Evolutionary conservation across 2,329 filamentous ascomycete genomes (phyloP).

Genomic region (Aspergillus melleus): DNA sequence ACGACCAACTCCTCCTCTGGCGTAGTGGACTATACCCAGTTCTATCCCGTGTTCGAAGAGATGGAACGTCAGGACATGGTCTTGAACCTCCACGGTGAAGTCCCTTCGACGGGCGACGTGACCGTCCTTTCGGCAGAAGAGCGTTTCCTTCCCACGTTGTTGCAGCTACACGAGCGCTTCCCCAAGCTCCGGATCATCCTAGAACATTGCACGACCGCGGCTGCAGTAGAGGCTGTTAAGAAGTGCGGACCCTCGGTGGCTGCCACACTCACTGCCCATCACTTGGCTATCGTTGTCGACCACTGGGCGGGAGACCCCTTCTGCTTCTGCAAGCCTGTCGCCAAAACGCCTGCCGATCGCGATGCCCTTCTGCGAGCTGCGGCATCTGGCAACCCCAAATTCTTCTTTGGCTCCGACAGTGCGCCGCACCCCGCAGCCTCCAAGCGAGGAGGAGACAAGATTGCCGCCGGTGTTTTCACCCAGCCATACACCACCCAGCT

Average conservation of each 20-base stretch:
- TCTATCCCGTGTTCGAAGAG: slow-evolving; percentile 70
- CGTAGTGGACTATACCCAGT: slow-evolving; percentile 45
- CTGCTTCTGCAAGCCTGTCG: slow-evolving; percentile 76
- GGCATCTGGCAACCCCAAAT: slow-evolving; percentile 56
- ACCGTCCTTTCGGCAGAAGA: slow-evolving; percentile 69
- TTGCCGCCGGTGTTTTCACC: slow-evolving; percentile 62
- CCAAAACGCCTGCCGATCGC: slow-evolving; percentile 71
- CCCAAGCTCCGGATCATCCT: slow-evolving; percentile 60
- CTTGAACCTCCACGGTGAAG: slow-evolving; percentile 90
- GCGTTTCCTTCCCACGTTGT: slow-evolving; percentile 77
- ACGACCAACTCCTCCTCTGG: slow-evolving; percentile 59
- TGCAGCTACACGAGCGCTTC: slow-evolving; percentile 71
- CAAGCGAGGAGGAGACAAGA: slow-evolving; percentile 55
- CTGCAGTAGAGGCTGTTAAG: slow-evolving; percentile 75
- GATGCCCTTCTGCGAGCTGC: slow-evolving; percentile 68
- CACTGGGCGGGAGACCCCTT: slow-evolving; percentile 72
- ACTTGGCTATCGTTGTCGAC: slow-evolving; percentile 77
- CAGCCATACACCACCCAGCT: slow-evolving; percentile 60
- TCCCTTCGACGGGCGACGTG: slow-evolving; percentile 39
- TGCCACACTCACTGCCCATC: slow-evolving; percentile 71
- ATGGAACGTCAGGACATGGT: slow-evolving; percentile 83
- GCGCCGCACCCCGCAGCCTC: slow-evolving; percentile 64
- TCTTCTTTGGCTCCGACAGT: slow-evolving; percentile 70
- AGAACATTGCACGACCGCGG: slow-evolving; percentile 86
- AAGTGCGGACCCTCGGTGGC: slow-evolving; percentile 75